A percentile compares a stretch with the other conserved stretches of the same genome.
phyloP scores from a whole-genome alignment of 2,329 filamentous ascomycete species.

The Nannizzia gypsea region DNA sequence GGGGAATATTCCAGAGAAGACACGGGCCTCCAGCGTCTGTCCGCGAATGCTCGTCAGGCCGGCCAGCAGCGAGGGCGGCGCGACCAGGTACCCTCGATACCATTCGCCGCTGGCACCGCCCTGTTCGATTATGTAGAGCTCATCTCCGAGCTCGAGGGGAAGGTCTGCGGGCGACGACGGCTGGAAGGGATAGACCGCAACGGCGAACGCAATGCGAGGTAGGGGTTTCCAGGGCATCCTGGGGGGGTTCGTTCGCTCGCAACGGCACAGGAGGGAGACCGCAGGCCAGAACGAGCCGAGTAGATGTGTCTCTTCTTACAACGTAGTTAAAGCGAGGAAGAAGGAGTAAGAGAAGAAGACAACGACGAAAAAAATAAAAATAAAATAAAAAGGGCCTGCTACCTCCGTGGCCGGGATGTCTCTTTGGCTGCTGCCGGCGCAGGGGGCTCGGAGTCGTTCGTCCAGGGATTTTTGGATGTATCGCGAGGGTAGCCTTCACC shows the following conservation, averaged over 20 bases:
- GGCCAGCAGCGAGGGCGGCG: slow-evolving; percentile 82
- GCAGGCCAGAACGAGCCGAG: too few species aligned
- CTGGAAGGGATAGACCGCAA: slow-evolving; percentile 88
- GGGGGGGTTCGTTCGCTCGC: not conserved
- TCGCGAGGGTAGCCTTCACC: slow-evolving; percentile 4
- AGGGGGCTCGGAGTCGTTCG: not conserved
- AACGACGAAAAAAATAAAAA: too few species aligned
- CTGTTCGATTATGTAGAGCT: slow-evolving; percentile 97
- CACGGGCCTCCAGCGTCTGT: slow-evolving; percentile 84
- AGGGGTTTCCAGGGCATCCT: slow-evolving; percentile 94
- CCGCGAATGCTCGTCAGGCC: slow-evolving; percentile 84
- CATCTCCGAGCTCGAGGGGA: slow-evolving; percentile 93
- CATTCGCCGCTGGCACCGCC: slow-evolving; percentile 73
- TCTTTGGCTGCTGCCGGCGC: not conserved
- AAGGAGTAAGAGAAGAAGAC: too few species aligned
- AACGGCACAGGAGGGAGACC: not conserved
- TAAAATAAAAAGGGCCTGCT: too few species aligned
- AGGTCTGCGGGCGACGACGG: slow-evolving; percentile 80
- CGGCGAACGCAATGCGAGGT: slow-evolving; percentile 92
- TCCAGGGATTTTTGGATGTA: slow-evolving; percentile 3
- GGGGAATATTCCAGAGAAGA: slow-evolving; percentile 98
- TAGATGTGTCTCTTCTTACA: too few species aligned
- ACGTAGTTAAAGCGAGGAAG: too few species aligned
- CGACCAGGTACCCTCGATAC: slow-evolving; percentile 91
- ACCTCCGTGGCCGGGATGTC: too few species aligned